Conservation (phyloP, 345 rosid genomes). For the Eucalyptus grandis region DNA sequence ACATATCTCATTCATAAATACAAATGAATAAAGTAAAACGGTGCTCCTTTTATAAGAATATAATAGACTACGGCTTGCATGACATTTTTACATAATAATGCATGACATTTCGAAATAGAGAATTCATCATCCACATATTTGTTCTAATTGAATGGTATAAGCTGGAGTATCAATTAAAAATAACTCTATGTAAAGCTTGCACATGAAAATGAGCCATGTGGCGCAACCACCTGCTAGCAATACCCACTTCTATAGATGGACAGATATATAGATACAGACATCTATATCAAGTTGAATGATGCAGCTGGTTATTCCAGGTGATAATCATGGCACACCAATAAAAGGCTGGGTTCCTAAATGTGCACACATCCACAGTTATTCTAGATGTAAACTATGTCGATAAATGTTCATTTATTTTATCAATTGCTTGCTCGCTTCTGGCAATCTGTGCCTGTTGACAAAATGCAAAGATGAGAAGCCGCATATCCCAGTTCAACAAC, state of each 20-base stretch:
- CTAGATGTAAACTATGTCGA: neutral
- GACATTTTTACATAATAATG: neutral
- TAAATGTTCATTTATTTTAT: neutral
- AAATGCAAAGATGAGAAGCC: neutral
- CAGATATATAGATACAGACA: neutral
- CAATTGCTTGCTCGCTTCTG: neutral
- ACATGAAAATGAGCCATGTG: neutral
- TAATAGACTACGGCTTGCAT: neutral
- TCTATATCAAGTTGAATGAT: neutral
- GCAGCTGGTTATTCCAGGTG: neutral
- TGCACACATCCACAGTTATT: neutral
- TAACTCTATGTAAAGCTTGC: neutral
- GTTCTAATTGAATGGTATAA: neutral
- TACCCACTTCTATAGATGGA: neutral
- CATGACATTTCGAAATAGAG: neutral
- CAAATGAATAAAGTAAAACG: neutral
- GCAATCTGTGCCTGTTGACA: neutral
- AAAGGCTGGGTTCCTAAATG: neutral
- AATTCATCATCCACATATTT: neutral
- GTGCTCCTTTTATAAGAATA: neutral
- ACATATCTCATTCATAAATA: neutral
- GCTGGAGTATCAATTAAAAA: neutral
- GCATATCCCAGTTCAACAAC: neutral
- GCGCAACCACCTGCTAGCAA: neutral
- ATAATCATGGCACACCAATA: neutral